A percentile compares a stretch with the other conserved stretches of the same genome.
These are phyloP conservation scores for Diospyros kaki DNA, from an alignment of 148 eudicot genomes.

Conservation along the genomic window DNA sequence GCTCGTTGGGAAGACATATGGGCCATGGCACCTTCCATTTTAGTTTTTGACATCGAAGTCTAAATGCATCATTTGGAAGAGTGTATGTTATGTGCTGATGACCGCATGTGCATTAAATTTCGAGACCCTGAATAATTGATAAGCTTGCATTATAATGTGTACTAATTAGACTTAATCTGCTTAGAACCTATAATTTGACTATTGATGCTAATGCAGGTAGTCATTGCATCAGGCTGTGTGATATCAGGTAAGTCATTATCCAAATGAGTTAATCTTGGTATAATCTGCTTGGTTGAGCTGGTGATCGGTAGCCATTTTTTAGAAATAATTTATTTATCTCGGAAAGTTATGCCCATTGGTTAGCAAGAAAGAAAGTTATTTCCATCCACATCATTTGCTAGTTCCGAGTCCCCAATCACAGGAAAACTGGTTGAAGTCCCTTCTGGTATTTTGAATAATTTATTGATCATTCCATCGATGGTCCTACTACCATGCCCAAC, in stretches of 20 bases:
- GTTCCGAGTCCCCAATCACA: background rate
- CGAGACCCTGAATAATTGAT: background rate
- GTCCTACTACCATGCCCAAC: background rate
- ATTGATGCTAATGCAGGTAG: constrained; percentile 50
- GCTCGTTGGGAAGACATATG: constrained; percentile 67
- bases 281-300: background rate
- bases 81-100: background rate
- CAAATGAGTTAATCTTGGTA: background rate
- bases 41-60: background rate
- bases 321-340: background rate
- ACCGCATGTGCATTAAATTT: background rate
- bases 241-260: constrained; percentile 52
- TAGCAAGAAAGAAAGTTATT: too few relatives aligned
- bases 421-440: background rate
- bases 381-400: background rate
- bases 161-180: background rate
- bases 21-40: constrained; percentile 9
- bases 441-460: background rate
- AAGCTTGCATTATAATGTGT: background rate
- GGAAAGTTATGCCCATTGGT: too few relatives aligned
- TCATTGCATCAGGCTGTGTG: constrained; percentile 49
- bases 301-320: background rate
- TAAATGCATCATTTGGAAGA: background rate
- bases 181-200: background rate
- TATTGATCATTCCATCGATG: background rate